These are phyloP conservation scores for Termitomyces sp. DNA, from an alignment of 768 basidiomycete species.

Conservation along the genomic window DNA sequence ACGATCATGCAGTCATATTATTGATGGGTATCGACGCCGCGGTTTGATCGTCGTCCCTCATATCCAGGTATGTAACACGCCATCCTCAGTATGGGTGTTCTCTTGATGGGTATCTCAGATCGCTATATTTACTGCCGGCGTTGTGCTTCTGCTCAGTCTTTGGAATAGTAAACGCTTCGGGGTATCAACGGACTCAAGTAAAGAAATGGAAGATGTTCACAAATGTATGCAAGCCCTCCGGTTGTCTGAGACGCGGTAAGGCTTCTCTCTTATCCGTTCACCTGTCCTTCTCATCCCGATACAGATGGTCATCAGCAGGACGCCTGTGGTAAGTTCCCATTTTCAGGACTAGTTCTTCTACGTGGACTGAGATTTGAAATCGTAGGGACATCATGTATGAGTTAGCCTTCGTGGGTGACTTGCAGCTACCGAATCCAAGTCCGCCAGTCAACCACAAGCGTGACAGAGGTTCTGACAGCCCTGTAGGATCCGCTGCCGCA, in stretches of 20 bases:
- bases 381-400: constrained; percentile 72
- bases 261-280: neutral
- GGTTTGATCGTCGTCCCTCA: constrained; percentile 28
- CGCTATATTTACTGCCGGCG: constrained; percentile 41
- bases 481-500: constrained; percentile 21
- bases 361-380: constrained; percentile 15
- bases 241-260: constrained; percentile 32
- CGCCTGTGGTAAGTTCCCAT: constrained; percentile 35
- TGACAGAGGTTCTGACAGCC: constrained; percentile 57
- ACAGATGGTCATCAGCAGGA: constrained; percentile 42
- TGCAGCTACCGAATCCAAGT: constrained; percentile 60
- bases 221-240: constrained; percentile 58
- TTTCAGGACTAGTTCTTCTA: neutral
- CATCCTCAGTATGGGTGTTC: constrained; percentile 1
- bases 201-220: constrained; percentile 64
- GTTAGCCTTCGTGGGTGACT: constrained; percentile 66
- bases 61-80: constrained; percentile 28
- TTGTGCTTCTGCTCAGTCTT: constrained; percentile 64
- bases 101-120: constrained; percentile 23
- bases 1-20: constrained; percentile 75
- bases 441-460: constrained; percentile 55
- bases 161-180: constrained; percentile 61
- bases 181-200: constrained; percentile 41
- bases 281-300: neutral
- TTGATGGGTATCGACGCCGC: constrained; percentile 53